Percentiles rank a stretch among this genome's conserved stretches.
These are phyloP conservation scores for Sarcodon sp. DNA, from an alignment of 768 basidiomycete species.

Conservation along the genomic window DNA sequence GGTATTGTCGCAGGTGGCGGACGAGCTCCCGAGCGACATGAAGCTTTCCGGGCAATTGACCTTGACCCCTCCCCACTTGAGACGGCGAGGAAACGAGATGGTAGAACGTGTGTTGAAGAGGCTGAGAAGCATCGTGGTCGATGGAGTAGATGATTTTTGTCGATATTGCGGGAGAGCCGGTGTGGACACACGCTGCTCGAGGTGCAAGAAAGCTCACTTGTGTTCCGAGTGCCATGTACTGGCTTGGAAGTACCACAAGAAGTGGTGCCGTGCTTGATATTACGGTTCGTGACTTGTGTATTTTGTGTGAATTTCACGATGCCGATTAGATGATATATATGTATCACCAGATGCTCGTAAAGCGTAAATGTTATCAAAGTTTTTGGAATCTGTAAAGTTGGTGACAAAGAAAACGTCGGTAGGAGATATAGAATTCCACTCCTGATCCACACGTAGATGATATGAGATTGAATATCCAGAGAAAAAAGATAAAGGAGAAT, in stretches of 20 bases:
- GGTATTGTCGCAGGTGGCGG: conserved; percentile 6
- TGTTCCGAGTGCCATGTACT: conserved; percentile 7
- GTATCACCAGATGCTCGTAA: too few relatives aligned
- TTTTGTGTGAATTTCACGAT: too few relatives aligned
- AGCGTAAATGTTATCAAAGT: too few relatives aligned
- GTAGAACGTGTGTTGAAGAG: conserved; percentile 6
- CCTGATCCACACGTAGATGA: too few relatives aligned
- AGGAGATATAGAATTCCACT: too few relatives aligned
- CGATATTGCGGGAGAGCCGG: conserved; percentile 11
- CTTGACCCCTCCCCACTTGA: conserved; percentile 2
- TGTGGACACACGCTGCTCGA: conserved; percentile 9
- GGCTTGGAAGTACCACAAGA: conserved; percentile 12
- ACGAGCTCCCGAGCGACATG: conserved; percentile 3
- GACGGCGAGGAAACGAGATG: conserved; percentile 5
- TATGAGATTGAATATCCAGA: too few relatives aligned
- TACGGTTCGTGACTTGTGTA: too few relatives aligned
- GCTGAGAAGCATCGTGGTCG: conserved; percentile 3
- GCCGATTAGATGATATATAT: too few relatives aligned
- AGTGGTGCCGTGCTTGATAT: conserved; percentile 4
- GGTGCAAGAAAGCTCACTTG: conserved; percentile 9
- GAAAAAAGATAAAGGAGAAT: too few relatives aligned
- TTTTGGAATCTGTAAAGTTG: too few relatives aligned
- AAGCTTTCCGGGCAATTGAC: conserved; percentile 4
- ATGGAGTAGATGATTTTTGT: conserved; percentile 9
- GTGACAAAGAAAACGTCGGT: too few relatives aligned